A percentile compares a stretch with the other conserved stretches of the same genome.
These are phyloP conservation scores for Elaeis oleifera DNA, from an alignment of 202 grass and related monocot species.

Conservation along the genomic window DNA sequence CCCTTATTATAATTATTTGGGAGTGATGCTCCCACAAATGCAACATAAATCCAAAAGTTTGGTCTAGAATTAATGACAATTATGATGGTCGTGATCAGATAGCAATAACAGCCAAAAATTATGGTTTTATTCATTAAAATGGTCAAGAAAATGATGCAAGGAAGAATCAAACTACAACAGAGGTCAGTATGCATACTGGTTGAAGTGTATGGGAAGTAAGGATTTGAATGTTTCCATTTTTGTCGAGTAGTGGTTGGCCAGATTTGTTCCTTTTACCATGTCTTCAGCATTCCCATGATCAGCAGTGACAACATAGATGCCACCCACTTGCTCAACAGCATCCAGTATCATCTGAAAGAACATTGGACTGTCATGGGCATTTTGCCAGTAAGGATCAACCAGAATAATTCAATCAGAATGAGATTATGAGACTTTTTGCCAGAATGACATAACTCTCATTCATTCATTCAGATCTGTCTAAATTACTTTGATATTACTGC, in stretches of 20 bases:
- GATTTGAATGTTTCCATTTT: conserved; percentile 41
- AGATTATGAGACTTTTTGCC: too few relatives aligned
- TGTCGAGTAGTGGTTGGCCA: conserved; percentile 33
- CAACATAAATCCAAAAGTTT: too few relatives aligned
- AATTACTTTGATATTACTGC: neutral
- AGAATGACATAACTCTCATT: neutral
- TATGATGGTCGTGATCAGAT: too few relatives aligned
- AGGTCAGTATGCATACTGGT: conserved; percentile 23
- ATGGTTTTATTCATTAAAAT: too few relatives aligned
- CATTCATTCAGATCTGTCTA: neutral
- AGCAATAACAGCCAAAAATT: too few relatives aligned
- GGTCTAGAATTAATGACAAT: too few relatives aligned
- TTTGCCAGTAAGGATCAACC: too few relatives aligned
- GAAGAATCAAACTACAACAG: neutral
- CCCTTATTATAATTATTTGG: too few relatives aligned
- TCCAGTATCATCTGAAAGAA: conserved; percentile 39
- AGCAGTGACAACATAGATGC: conserved; percentile 46
- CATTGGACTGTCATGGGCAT: neutral
- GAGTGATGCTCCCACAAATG: too few relatives aligned
- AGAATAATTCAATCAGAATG: too few relatives aligned
- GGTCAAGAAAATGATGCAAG: too few relatives aligned
- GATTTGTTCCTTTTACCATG: conserved; percentile 59
- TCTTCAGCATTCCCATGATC: conserved; percentile 76
- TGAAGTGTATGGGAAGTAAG: conserved; percentile 60
- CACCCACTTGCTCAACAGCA: conserved; percentile 39